Percentiles rank a stretch among this genome's conserved stretches.
Conservation (phyloP, 2,329 filamentous ascomycete genomes). For the Apiospora kogelbergensis region DNA sequence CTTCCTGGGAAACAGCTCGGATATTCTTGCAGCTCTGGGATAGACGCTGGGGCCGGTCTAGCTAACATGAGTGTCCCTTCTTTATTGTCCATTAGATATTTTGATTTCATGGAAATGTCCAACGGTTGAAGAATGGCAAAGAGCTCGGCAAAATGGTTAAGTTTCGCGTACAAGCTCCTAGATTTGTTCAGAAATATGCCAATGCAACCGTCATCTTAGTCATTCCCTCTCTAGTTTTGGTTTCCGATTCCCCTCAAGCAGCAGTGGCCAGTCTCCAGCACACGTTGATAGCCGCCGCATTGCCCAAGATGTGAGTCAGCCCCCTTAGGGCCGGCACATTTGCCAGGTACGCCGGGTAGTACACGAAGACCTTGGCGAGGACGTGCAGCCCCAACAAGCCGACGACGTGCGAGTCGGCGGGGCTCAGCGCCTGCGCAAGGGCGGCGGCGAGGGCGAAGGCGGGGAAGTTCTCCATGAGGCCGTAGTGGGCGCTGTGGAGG, state of each 20-base stretch:
- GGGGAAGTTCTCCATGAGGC: not conserved
- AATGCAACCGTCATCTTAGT: too few species aligned
- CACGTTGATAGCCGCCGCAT: not conserved
- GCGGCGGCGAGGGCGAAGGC: not conserved
- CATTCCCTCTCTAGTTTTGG: too few species aligned
- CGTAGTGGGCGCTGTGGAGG: not conserved
- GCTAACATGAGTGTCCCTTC: too few species aligned
- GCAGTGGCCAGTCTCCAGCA: not conserved
- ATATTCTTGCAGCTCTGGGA: not conserved
- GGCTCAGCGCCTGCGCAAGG: not conserved
- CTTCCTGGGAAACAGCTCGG: not conserved
- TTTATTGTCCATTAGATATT: too few species aligned
- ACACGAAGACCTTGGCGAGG: not conserved
- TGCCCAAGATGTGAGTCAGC: not conserved
- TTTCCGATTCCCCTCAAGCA: not conserved
- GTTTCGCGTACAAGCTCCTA: too few species aligned
- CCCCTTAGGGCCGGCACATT: not conserved
- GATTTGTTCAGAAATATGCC: too few species aligned
- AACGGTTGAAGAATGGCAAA: too few species aligned
- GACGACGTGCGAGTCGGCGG: not conserved
- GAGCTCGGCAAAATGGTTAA: too few species aligned
- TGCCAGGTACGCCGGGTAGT: not conserved
- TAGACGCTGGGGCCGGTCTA: not conserved
- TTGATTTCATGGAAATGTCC: too few species aligned
- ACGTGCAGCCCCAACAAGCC: not conserved